Evolutionary conservation across 139 green algal species (phyloP), one percentile per base, ranked within the genome.

Genomic region (Astrephomene gubernaculifera): DNA sequence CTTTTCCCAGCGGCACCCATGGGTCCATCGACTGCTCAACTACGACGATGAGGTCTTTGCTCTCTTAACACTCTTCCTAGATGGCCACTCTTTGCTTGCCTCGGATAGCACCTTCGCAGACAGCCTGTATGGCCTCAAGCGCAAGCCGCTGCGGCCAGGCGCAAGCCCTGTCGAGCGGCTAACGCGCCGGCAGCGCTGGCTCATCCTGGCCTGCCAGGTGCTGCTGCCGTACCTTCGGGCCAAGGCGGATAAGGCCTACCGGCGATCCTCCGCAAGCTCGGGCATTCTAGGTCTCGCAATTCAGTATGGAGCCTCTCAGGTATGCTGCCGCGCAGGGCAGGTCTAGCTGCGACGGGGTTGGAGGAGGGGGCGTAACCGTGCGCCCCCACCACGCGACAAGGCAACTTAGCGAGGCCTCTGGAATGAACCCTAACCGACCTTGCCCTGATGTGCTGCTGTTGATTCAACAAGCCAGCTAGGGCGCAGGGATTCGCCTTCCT

Each of bases 11-110:
- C 83, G 87, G 12, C 90, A 87, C 31, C 87, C 88, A 1, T 90
- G 80, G 57, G 74, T 96, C 10, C 86, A 95, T 63, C 83, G 87
- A 0, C 61, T 98, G 33, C 84, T 98, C 49, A 85, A 90, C 31
- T 90, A 88, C 39, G 95, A 98, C 43, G 94, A 98, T 61, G 95
- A 98, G 82, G 72, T 96, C 0, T 92, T 96, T 75, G 95, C 95
- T 2, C 44, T 94, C 0, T 17, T 96, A 0, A 89, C 86, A 31
- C 60, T 93, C 27, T 35, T 94, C 22, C 88, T 98, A 31, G 93
- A 98, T 82, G 80, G 88, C 8, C 90, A 95, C 54, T 92, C 89
- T 53, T 87, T 98, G 24, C 33, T 60, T 4, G 72, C 33, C 14
- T 60, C 43, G 8, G 70, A 90, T 44, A 93, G 88, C 31, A 96